A percentile compares a stretch with the other conserved stretches of the same genome.
These are phyloP conservation scores for Tetradesmus lagerheimii DNA, from an alignment of 139 green algal species.

Conservation along the genomic window DNA sequence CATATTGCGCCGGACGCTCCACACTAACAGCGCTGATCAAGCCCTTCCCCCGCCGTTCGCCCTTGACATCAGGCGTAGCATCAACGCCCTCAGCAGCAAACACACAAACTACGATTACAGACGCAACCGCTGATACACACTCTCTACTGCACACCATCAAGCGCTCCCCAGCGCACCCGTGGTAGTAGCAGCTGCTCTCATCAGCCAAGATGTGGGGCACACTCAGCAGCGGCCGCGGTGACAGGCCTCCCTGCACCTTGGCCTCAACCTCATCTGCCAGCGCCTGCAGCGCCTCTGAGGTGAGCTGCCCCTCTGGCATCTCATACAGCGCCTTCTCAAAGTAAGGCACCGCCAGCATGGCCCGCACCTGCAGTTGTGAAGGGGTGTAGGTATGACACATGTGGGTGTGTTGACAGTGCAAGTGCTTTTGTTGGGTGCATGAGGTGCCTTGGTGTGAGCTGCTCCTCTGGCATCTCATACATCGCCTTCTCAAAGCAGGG, in stretches of 20 bases:
- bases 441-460: no score
- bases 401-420: no score
- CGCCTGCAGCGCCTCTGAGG: conserved; percentile 61
- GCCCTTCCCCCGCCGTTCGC: no score
- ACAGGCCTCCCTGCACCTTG: conserved; percentile 58
- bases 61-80: no score
- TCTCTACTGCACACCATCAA: no score
- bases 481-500: conserved; percentile 91
- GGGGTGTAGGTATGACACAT: no score
- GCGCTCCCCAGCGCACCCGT: conserved; percentile 67
- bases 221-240: conserved; percentile 65
- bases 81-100: not conserved
- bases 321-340: conserved; percentile 91
- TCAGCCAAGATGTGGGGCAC: conserved; percentile 87
- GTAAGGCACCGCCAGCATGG: conserved; percentile 86
- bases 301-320: conserved; percentile 77
- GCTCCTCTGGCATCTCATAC: conserved; percentile 83
- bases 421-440: no score
- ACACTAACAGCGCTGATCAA: no score
- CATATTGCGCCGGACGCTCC: no score
- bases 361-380: conserved; percentile 58
- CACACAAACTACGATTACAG: no score
- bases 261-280: conserved; percentile 81
- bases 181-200: conserved; percentile 83
- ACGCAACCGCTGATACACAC: no score